Evolutionary conservation across 2,329 filamentous ascomycete genomes (phyloP), one percentile per base, ranked within the genome.

Genomic region (Botrytis galanthina): DNA sequence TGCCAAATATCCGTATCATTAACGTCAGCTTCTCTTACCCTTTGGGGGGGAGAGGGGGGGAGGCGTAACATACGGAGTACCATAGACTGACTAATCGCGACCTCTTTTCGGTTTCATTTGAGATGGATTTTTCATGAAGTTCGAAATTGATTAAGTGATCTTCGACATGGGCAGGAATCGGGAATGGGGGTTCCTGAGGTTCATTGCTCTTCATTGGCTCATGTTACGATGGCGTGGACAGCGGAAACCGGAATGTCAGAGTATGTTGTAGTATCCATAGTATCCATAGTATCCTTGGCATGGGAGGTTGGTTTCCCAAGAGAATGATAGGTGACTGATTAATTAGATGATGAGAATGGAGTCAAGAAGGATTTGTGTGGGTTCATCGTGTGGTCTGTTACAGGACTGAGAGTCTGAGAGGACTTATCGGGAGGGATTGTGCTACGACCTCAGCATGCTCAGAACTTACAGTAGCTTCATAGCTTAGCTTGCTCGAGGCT

Each of bases 301-400:
- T 32, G 48, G 26, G 26, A 37, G 9, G 14, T 35, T 66, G 29
- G 29, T 37, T 48, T 48, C 20, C 42, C 35, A 48, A 20, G 20
- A 44, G 10, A 57, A 29, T 29, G 51, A 57, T 29, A n/a, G 22
- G 42, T 35, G 29, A 35, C 10, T 48, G 63, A n/a, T 48, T 22
- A 48, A 35, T 26, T 39, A 32, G 14, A 35, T 54, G 46, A 37
- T 54, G 35, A 16, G 35, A 42, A 54, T 68, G 46, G 48, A 68
- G 64, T 68, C 46, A 29, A 54, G 44, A 54, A 54, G 48, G 64
- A 54, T 29, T 54, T 54, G 46, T 39, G 32, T 67, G 46, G 22
- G 64, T 67, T 67, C 64, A 67, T 54, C 20, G 26, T 22, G 44
- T 67, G 63, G 22, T 67, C 63, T 67, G 32, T 67, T 54, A 67